Percentiles rank a stretch among this genome's conserved stretches.
Conservation (phyloP, 441 rosid species). For the Macaranga tanarius region DNA sequence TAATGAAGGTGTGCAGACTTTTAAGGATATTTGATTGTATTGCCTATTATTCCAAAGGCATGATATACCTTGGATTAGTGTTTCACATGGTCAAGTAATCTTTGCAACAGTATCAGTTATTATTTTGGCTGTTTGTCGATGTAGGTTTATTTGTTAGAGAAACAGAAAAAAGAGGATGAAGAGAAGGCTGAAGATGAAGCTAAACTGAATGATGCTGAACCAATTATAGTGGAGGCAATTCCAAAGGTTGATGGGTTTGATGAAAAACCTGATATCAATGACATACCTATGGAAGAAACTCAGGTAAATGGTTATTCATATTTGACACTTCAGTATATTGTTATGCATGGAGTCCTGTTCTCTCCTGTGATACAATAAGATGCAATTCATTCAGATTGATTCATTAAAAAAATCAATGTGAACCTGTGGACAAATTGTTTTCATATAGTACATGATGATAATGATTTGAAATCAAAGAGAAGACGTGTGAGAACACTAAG, state of each 20-base stretch:
- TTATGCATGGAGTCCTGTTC: not conserved
- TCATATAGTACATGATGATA: not conserved
- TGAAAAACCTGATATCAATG: slow-evolving; percentile 81
- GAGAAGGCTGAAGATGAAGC: slow-evolving; percentile 59
- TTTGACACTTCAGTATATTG: not conserved
- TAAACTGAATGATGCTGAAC: slow-evolving; percentile 41
- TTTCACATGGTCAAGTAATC: not conserved
- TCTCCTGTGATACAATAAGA: not conserved
- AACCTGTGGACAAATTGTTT: slow-evolving; percentile 2
- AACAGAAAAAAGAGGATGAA: slow-evolving; percentile 47
- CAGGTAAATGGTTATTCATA: slow-evolving; percentile 45
- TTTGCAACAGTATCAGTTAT: not conserved
- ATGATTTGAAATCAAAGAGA: not conserved
- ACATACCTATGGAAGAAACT: slow-evolving; percentile 64
- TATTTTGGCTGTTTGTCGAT: slow-evolving; percentile 29
- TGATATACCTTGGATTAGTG: not conserved
- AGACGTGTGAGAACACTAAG: not conserved
- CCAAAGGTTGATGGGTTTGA: slow-evolving; percentile 39
- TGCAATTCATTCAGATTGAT: not conserved
- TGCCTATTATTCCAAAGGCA: too few species aligned
- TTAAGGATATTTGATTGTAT: not conserved
- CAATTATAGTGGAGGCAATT: slow-evolving; percentile 35
- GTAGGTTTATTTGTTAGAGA: slow-evolving; percentile 79
- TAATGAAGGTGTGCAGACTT: not conserved
- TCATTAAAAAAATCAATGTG: slow-evolving; percentile 7